These are phyloP conservation scores for Eragrostis curvula DNA, from an alignment of 176 grass and related monocot species.

Conservation along the genomic window DNA sequence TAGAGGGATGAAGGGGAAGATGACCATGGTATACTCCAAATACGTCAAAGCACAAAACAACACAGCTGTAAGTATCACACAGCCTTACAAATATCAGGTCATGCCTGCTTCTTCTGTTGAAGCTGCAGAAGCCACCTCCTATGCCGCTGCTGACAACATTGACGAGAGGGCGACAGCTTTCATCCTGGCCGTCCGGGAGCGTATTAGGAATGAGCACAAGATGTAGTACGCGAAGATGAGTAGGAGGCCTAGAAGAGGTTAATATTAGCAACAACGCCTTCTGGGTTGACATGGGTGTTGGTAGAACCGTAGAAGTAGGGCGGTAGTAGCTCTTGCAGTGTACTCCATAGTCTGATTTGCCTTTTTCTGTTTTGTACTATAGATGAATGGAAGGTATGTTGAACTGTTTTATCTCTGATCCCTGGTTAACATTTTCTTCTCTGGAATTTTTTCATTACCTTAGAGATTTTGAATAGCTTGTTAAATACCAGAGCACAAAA, in stretches of 20 bases:
- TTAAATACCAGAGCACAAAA: background rate
- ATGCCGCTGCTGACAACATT: background rate
- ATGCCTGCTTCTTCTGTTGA: constrained; percentile 25
- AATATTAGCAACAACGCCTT: constrained; percentile 46
- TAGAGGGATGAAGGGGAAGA: constrained; percentile 45
- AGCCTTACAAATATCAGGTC: constrained; percentile 42
- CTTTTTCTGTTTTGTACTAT: constrained; percentile 3
- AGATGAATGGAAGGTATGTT: constrained; percentile 13
- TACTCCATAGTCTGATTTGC: background rate
- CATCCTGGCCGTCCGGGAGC: constrained; percentile 53
- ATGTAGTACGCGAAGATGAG: background rate
- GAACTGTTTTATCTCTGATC: constrained; percentile 19
- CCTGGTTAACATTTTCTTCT: background rate
- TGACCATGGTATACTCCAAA: constrained; percentile 38
- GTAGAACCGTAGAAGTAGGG: background rate
- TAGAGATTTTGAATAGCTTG: background rate
- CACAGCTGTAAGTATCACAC: constrained; percentile 32
- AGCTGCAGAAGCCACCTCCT: background rate
- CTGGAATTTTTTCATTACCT: background rate
- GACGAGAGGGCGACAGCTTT: constrained; percentile 60
- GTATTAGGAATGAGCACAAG: constrained; percentile 52
- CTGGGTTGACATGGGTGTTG: constrained; percentile 22
- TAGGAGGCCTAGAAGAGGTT: constrained; percentile 29
- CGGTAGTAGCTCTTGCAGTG: constrained; percentile 6
- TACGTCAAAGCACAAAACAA: constrained; percentile 32